Evolutionary conservation across 768 basidiomycete species (phyloP), one percentile per base, ranked within the genome.

Genomic region (Lactarius tabidus): DNA sequence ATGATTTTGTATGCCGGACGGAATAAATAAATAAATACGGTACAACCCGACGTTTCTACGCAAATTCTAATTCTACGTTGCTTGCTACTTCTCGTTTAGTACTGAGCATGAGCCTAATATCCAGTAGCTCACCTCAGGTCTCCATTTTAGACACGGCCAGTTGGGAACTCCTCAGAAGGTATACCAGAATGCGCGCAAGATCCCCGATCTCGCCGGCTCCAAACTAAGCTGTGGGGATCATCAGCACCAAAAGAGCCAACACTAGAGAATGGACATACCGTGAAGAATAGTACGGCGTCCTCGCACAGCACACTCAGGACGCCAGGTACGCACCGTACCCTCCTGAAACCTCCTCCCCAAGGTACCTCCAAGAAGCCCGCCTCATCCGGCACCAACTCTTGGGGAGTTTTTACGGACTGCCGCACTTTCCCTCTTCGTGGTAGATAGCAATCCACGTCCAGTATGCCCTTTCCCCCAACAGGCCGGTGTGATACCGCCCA

Each of bases 101-200:
- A n/a, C n/a, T n/a, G n/a, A n/a, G n/a, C n/a, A n/a, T n/a, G n/a
- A n/a, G n/a, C n/a, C n/a, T n/a, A n/a, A n/a, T n/a, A n/a, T n/a
- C n/a, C n/a, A n/a, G n/a, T n/a, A n/a, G n/a, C n/a, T n/a, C n/a
- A n/a, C n/a, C n/a, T n/a, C n/a, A n/a, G n/a, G n/a, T n/a, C n/a
- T n/a, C n/a, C n/a, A n/a, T n/a, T n/a, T n/a, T n/a, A n/a, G n/a
- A n/a, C n/a, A n/a, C n/a, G n/a, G n/a, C n/a, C n/a, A 1, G 23
- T 15, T 51, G 23, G 15, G 15, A 14, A 26, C 23, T 14, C 14
- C 26, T 55, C 54, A 66, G 43, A 66, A 36, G 8, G 26, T 54
- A 18, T 66, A 62, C 65, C 65, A 66, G 62, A 57, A 62, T 6
- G 60, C 65, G 12, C 53, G 33, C 26, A 35, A 39, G 8, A 66